Percentiles rank a stretch among this genome's conserved stretches.
Conservation (phyloP, 2,329 filamentous ascomycete genomes). For the Fusarium albosuccineum region DNA sequence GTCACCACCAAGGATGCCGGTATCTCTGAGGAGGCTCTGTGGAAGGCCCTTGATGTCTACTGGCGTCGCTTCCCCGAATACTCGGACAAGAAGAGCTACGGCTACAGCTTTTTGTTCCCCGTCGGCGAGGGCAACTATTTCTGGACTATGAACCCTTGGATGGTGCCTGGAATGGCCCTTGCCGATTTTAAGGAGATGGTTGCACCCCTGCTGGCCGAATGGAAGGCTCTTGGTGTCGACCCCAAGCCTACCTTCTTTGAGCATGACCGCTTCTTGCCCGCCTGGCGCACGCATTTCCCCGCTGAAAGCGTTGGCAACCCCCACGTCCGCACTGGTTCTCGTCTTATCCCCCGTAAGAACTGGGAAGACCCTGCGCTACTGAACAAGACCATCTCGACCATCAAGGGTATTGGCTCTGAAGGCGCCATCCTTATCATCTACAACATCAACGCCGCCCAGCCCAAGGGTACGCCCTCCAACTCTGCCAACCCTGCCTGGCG, state of each 20-base stretch:
- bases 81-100: conserved; percentile 43
- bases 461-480: conserved; percentile 48
- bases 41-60: conserved; percentile 44
- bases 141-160: conserved; percentile 48
- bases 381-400: conserved; percentile 26
- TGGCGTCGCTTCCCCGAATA: conserved; percentile 46
- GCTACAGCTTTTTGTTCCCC: conserved; percentile 44
- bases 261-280: conserved; percentile 46
- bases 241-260: conserved; percentile 44
- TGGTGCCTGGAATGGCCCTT: conserved; percentile 44
- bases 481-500: conserved; percentile 59
- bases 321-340: conserved; percentile 42
- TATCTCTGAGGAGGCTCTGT: conserved; percentile 45
- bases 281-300: conserved; percentile 45
- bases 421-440: conserved; percentile 30
- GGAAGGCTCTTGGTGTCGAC: conserved; percentile 49
- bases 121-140: conserved; percentile 48
- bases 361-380: conserved; percentile 30
- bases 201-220: conserved; percentile 47
- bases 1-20: conserved; percentile 43
- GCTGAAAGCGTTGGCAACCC: conserved; percentile 43
- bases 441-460: conserved; percentile 39
- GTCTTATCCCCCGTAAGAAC: conserved; percentile 46
- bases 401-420: conserved; percentile 23
- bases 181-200: conserved; percentile 44